A percentile compares a stretch with the other conserved stretches of the same genome.
These are phyloP conservation scores for Ceratorhiza oryzae-sativae DNA, from an alignment of 1,284 basidiomycete species.

Conservation along the genomic window DNA sequence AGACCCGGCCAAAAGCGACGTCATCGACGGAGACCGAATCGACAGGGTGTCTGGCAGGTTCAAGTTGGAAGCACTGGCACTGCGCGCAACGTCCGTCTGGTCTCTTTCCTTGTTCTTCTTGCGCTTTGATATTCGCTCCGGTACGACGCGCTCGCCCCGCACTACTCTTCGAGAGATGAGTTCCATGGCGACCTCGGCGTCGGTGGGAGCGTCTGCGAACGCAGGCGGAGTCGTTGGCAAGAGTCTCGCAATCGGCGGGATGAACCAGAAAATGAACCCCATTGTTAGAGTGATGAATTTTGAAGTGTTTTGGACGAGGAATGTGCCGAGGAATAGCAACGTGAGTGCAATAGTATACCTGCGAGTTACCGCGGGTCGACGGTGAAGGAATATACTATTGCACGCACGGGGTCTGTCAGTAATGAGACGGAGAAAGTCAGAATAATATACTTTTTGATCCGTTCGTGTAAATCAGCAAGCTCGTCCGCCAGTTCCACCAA, in stretches of 20 bases:
- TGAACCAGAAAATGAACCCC: conserved; percentile 42
- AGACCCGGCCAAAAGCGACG: conserved; percentile 9
- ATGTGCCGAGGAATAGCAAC: conserved; percentile 60
- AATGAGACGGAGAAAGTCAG: not conserved
- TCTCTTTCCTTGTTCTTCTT: not conserved
- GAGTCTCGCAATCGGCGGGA: conserved; percentile 13
- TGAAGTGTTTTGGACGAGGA: conserved; percentile 57
- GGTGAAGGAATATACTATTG: conserved; percentile 69
- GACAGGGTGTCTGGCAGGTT: not conserved
- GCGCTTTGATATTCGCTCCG: conserved; percentile 42
- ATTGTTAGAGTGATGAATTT: conserved; percentile 51
- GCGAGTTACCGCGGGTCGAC: conserved; percentile 58
- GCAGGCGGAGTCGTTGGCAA: conserved; percentile 54
- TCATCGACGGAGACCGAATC: conserved; percentile 7
- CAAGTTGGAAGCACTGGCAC: not conserved
- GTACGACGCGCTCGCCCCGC: conserved; percentile 58
- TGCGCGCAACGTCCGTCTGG: not conserved
- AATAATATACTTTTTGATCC: conserved; percentile 64
- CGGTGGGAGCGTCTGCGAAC: conserved; percentile 64
- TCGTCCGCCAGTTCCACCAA: conserved; percentile 54
- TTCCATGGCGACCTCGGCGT: conserved; percentile 72
- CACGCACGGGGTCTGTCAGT: not conserved
- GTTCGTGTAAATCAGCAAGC: conserved; percentile 68
- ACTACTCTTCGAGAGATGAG: conserved; percentile 67
- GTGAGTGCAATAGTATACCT: conserved; percentile 61